Evolutionary conservation across 805 yeast genomes (phyloP).

Genomic region (Brettanomyces bruxellensis): DNA sequence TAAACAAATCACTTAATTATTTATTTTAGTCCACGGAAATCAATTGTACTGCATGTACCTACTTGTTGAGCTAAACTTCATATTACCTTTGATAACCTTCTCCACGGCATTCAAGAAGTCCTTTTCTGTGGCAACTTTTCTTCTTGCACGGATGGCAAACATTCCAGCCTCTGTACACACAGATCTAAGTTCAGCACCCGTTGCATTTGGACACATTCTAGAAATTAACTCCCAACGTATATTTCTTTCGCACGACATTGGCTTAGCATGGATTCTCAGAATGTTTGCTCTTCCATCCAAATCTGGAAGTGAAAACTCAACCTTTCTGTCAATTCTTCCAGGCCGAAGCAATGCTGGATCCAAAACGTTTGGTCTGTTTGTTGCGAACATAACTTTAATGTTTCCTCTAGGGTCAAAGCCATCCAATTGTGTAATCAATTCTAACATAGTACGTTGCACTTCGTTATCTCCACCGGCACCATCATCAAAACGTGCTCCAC

Average conservation of each 20-base stretch:
- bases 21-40: not conserved
- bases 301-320: slow-evolving; percentile 93
- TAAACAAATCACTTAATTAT: not conserved
- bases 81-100: slow-evolving; percentile 96
- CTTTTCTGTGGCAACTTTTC: slow-evolving; percentile 97
- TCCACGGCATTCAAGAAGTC: slow-evolving; percentile 97
- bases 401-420: slow-evolving; percentile 99
- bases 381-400: slow-evolving; percentile 98
- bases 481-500: slow-evolving; percentile 99
- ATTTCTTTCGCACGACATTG: slow-evolving; percentile 96
- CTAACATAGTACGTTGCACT: slow-evolving; percentile 98
- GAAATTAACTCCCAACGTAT: slow-evolving; percentile 98
- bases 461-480: slow-evolving; percentile 99
- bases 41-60: slow-evolving; percentile 98
- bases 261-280: slow-evolving; percentile 92
- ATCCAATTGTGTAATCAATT: slow-evolving; percentile 92
- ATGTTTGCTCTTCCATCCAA: slow-evolving; percentile 97
- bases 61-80: slow-evolving; percentile 94
- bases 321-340: slow-evolving; percentile 98
- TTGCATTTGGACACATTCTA: slow-evolving; percentile 93
- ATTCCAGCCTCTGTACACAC: slow-evolving; percentile 99
- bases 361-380: slow-evolving; percentile 94
- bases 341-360: slow-evolving; percentile 98
- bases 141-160: slow-evolving; percentile 97
- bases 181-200: slow-evolving; percentile 97